Percentiles rank a stretch among this genome's conserved stretches.
These are phyloP conservation scores for Phalaenopsis equestris DNA, from an alignment of 106 monocot species.

Conservation along the genomic window DNA sequence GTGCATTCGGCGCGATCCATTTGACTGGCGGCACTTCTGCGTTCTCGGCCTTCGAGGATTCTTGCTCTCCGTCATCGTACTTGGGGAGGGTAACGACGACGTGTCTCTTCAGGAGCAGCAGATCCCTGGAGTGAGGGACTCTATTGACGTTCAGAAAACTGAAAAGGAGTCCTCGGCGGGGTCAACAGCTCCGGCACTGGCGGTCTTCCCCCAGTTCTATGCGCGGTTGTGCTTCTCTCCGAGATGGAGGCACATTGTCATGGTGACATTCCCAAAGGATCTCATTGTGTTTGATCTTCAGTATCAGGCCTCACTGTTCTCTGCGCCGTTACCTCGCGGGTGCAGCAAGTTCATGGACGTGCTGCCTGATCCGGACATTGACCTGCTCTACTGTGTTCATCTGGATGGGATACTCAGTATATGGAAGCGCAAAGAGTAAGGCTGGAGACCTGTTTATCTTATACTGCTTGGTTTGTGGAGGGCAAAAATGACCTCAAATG, in stretches of 20 bases:
- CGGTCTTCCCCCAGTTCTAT: conserved; percentile 44
- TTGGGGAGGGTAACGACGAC: conserved; percentile 20
- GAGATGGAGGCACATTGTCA: conserved; percentile 69
- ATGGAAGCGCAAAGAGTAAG: conserved; percentile 96
- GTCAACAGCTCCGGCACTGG: conserved; percentile 32
- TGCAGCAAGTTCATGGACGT: conserved; percentile 74
- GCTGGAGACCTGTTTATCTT: not conserved
- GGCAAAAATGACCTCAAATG: not conserved
- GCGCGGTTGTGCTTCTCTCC: conserved; percentile 69
- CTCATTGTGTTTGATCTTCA: conserved; percentile 78
- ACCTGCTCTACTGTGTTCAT: conserved; percentile 74
- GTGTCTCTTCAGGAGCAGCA: conserved; percentile 53
- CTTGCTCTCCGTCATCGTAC: conserved; percentile 60
- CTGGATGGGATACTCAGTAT: conserved; percentile 81
- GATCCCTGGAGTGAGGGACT: conserved; percentile 25
- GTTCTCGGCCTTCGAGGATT: conserved; percentile 62
- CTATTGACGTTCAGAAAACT: conserved; percentile 40
- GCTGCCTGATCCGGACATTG: conserved; percentile 63
- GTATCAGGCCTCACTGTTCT: conserved; percentile 52
- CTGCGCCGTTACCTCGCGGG: conserved; percentile 50
- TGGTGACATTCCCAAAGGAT: conserved; percentile 67
- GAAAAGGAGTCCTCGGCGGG: conserved; percentile 36
- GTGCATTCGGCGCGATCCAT: conserved; percentile 91
- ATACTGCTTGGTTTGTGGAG: not conserved
- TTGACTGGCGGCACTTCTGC: conserved; percentile 75